These are phyloP conservation scores for Candida ascalaphidarum DNA, from an alignment of 805 yeast species.

Conservation along the genomic window DNA sequence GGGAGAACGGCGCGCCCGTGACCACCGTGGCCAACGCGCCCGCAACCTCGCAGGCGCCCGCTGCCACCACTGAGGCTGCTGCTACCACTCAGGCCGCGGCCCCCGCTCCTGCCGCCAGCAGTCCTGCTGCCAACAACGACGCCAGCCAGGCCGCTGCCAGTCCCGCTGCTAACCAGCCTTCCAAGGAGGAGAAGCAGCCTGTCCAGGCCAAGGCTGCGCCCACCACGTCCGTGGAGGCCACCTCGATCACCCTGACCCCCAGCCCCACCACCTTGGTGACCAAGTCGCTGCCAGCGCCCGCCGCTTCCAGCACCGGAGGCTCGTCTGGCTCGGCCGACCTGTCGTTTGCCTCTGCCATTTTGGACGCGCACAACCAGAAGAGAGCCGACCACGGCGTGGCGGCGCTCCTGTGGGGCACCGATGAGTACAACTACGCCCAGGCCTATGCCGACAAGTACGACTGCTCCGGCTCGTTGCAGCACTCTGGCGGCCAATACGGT, in stretches of 20 bases:
- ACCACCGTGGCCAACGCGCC: conserved; percentile 2
- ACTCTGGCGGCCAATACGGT: conserved; percentile 32
- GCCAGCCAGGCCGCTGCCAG: not conserved
- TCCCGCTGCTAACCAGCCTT: too few relatives aligned
- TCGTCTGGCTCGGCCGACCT: conserved; percentile 15
- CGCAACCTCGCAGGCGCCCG: too few relatives aligned
- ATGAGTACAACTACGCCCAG: conserved; percentile 25
- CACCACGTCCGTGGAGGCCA: too few relatives aligned
- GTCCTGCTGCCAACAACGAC: not conserved
- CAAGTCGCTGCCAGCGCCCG: not conserved
- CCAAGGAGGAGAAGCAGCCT: too few relatives aligned
- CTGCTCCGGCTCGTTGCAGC: conserved; percentile 27
- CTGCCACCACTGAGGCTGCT: too few relatives aligned
- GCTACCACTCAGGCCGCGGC: not conserved
- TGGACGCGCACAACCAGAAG: conserved; percentile 24
- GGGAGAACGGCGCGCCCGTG: conserved; percentile 4
- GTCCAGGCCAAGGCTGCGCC: too few relatives aligned
- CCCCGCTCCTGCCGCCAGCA: not conserved
- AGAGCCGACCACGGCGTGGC: conserved; percentile 22
- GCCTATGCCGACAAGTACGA: conserved; percentile 26
- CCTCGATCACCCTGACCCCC: not conserved
- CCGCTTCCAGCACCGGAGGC: conserved; percentile 2
- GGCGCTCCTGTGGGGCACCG: conserved; percentile 20
- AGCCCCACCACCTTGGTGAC: conserved; percentile 5
- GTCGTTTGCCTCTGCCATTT: conserved; percentile 18